Base-by-base conservation (phyloP, 129 eudicot species). In the Deinandra increscens region DNA sequence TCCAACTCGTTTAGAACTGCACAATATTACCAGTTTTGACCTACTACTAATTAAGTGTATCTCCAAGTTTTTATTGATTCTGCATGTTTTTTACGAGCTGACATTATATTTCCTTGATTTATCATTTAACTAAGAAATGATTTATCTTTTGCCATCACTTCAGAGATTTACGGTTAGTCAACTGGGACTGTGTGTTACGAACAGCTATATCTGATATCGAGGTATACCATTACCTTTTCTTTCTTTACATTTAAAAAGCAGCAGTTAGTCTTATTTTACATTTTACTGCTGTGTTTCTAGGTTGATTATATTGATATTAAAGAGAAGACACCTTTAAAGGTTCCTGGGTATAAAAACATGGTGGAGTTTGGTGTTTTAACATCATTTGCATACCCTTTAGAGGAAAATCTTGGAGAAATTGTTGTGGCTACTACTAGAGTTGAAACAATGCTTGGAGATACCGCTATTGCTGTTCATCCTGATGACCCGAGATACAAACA, bases 171-270 rank as follows among this genome's bases (percentile, higher is more conserved):
- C 88, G 98, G 22, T 76, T 93, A n/a, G 98, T 93, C 70, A 89
- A 93, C 66, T 93, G 98, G 98, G 98, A 89, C 72, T 93, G 98
- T 83, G 91, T 87, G 69, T 62, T 93, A 83, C 78, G 95, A 61
- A 93, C 98, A 18, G 98, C 98, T 34, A 86, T 93, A 80, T 93
- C 98, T 75, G 96, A 93, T 78, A 93, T 93, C 53, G 98, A 93
- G 88, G 98, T 93, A 63, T 60, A 74, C 60, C 33, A 19, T n/a
- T 7, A 42, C 11, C 11, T 6, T 34, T 55, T 44, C 7, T 43
- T 20, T 46, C 42, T 50, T 37, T 41, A 66, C 65, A 12, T 60
- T 53, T 12, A 22, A 7, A 7, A 59, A 26, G 50, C 43, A 36
- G 5, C 43, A 26, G 9, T 67, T 20, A 0, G 11, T 44, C 41